A percentile compares a stretch with the other conserved stretches of the same genome.
These are phyloP conservation scores for Cladophialophora immunda DNA, from an alignment of 2,329 filamentous ascomycete genomes.

Conservation along the genomic window DNA sequence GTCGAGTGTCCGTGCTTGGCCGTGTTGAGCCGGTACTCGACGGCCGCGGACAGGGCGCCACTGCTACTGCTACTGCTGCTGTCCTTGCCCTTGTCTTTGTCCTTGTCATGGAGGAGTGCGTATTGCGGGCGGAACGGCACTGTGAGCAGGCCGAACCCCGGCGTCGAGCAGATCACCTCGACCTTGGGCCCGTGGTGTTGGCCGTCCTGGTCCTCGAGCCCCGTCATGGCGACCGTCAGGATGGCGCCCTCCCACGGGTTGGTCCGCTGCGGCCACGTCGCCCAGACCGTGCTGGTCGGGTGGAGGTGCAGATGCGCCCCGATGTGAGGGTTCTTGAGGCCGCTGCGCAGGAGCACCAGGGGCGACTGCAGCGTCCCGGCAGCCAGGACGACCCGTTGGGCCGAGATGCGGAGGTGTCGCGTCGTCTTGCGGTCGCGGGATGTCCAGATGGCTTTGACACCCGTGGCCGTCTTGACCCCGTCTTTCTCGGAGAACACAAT, in stretches of 20 bases:
- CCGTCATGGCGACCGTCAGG: conserved; percentile 78
- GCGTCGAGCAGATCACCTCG: conserved; percentile 64
- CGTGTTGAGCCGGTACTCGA: conserved; percentile 76
- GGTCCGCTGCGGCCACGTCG: conserved; percentile 36
- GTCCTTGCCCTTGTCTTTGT: too few relatives aligned
- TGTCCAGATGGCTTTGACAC: conserved; percentile 78
- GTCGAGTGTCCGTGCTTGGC: conserved; percentile 74
- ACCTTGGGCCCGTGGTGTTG: conserved; percentile 84
- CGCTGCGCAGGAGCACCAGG: conserved; percentile 77
- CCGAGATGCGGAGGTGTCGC: conserved; percentile 74
- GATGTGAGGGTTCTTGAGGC: conserved; percentile 81
- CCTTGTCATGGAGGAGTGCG: neutral
- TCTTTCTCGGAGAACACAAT: conserved; percentile 67
- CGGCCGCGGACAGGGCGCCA: conserved; percentile 54
- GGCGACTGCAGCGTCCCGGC: conserved; percentile 80
- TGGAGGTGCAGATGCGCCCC: conserved; percentile 85
- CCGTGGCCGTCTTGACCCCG: conserved; percentile 68
- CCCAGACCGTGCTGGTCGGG: conserved; percentile 60
- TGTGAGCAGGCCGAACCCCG: conserved; percentile 27
- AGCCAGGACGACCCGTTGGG: conserved; percentile 82
- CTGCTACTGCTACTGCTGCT: too few relatives aligned
- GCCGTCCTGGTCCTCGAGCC: conserved; percentile 82
- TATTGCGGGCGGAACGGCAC: conserved; percentile 65
- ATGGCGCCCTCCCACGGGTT: conserved; percentile 67
- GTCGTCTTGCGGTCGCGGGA: conserved; percentile 70